These are phyloP conservation scores for Iberis pinnata DNA, from an alignment of 345 rosid species.

Conservation along the genomic window DNA sequence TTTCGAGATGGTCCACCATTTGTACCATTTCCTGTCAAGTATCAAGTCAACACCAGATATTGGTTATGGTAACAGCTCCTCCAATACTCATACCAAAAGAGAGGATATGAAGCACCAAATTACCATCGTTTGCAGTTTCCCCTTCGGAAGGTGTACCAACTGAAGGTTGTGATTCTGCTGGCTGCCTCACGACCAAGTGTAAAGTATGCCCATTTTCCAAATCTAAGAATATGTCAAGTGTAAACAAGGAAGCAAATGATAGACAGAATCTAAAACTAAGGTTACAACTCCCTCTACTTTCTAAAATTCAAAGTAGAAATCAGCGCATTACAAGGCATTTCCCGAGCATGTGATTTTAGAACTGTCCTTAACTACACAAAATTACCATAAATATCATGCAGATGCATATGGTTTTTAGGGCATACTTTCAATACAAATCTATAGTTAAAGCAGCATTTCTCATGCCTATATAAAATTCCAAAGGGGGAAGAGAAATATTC, in stretches of 20 bases:
- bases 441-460: slow-evolving; percentile 1
- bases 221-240: slow-evolving; percentile 55
- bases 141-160: slow-evolving; percentile 49
- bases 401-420: not conserved
- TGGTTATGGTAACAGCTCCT: slow-evolving; percentile 1
- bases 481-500: not conserved
- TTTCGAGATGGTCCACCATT: slow-evolving; percentile 47
- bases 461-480: not conserved
- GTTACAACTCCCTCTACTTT: not conserved
- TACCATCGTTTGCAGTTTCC: slow-evolving; percentile 40
- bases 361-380: not conserved
- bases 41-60: not conserved
- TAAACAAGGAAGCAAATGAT: not conserved
- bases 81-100: slow-evolving; percentile 1
- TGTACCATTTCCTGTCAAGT: slow-evolving; percentile 47
- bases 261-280: slow-evolving; percentile 4
- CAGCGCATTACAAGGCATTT: not conserved
- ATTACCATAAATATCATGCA: not conserved
- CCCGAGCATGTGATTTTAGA: not conserved
- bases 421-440: slow-evolving; percentile 2
- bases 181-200: slow-evolving; percentile 86
- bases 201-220: slow-evolving; percentile 90
- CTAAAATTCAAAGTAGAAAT: not conserved
- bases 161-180: slow-evolving; percentile 47
- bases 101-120: slow-evolving; percentile 32